Conservation (phyloP, 2,329 filamentous ascomycete species). For the Talaromyces pinophilus region DNA sequence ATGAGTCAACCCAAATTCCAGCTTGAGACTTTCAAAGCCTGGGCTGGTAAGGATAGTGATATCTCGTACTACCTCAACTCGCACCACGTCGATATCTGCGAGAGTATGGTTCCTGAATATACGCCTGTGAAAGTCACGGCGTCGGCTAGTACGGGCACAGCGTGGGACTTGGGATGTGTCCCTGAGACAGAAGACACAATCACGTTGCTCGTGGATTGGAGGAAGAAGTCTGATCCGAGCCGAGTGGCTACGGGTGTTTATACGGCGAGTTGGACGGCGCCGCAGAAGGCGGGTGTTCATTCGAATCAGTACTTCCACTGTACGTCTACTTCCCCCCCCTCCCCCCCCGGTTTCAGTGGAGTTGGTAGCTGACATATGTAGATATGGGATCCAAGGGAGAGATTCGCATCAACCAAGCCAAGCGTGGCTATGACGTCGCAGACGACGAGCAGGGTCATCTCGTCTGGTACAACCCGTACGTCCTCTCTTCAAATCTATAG, state of each 20-base stretch:
- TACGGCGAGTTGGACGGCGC: constrained; percentile 92
- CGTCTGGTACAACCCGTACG: constrained; percentile 81
- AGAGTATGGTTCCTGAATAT: constrained; percentile 85
- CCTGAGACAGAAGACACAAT: constrained; percentile 89
- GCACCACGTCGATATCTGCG: constrained; percentile 90
- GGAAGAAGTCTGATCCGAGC: constrained; percentile 65
- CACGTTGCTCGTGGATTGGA: constrained; percentile 85
- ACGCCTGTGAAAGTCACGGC: constrained; percentile 77
- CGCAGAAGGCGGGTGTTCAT: constrained; percentile 90
- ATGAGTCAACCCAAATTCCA: constrained; percentile 92
- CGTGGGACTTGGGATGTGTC: constrained; percentile 75
- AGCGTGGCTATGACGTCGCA: constrained; percentile 92
- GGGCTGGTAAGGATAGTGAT: constrained; percentile 88
- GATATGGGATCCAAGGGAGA: constrained; percentile 80
- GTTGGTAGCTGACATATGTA: constrained; percentile 26
- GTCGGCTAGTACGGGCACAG: constrained; percentile 76
- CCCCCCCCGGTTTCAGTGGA: neutral
- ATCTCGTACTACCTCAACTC: constrained; percentile 96
- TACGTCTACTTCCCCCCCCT: constrained; percentile 28
- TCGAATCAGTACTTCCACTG: constrained; percentile 96
- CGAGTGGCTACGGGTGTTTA: constrained; percentile 85
- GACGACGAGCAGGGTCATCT: constrained; percentile 68
- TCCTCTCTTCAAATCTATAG: constrained; percentile 20
- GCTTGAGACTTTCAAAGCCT: constrained; percentile 90
- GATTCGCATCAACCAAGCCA: constrained; percentile 87